These are phyloP conservation scores for Corylus heterophylla DNA, from an alignment of 306 rosid species.

Conservation along the genomic window DNA sequence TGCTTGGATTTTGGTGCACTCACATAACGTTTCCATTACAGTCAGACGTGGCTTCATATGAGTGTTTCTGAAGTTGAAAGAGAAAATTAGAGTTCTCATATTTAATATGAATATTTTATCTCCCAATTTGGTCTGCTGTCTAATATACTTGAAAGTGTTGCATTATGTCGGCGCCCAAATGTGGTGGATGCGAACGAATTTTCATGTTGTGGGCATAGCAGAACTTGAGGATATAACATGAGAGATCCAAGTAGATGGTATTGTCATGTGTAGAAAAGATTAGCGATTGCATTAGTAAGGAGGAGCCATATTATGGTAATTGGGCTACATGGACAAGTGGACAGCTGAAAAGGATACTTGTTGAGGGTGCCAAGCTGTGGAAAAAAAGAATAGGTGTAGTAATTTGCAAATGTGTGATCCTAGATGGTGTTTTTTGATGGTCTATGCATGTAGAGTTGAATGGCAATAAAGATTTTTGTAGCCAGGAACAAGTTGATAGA, in stretches of 20 bases:
- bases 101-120: background rate
- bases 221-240: background rate
- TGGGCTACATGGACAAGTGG: background rate
- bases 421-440: background rate
- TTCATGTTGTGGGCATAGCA: background rate
- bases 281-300: slow-evolving; percentile 7
- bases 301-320: background rate
- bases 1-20: background rate
- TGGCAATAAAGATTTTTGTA: background rate
- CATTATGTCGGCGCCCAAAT: background rate
- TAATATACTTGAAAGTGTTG: background rate
- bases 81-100: background rate
- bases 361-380: background rate
- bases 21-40: background rate
- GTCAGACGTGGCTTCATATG: background rate
- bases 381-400: background rate
- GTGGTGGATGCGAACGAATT: background rate
- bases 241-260: background rate
- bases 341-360: background rate
- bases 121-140: background rate
- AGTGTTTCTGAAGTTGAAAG: background rate
- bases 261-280: slow-evolving; percentile 4
- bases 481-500: background rate
- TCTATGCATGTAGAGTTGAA: background rate
- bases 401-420: background rate